Conservation (phyloP, 345 rosid species). For the Laguncularia racemosa region DNA sequence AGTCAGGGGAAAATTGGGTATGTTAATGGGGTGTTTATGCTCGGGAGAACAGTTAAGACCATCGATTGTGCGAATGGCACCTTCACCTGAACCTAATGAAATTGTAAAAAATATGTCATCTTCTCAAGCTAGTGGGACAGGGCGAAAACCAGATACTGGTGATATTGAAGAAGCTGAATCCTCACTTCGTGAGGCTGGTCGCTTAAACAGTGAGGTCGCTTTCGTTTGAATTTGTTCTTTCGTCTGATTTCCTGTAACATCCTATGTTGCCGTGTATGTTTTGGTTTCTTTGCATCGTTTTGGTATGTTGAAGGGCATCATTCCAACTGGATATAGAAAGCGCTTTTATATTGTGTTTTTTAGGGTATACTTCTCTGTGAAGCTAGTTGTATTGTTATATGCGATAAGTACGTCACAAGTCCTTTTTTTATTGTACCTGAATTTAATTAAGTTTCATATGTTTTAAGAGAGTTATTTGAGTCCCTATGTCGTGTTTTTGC, state of each 20-base stretch:
- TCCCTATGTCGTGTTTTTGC: too few relatives aligned
- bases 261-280: background rate
- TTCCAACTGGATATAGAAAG: too few relatives aligned
- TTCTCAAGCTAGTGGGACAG: constrained; percentile 27
- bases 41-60: constrained; percentile 42
- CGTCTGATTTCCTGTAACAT: background rate
- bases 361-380: too few relatives aligned
- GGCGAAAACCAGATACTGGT: constrained; percentile 39
- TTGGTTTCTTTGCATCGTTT: too few relatives aligned
- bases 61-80: constrained; percentile 26
- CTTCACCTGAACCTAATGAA: constrained; percentile 40
- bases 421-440: too few relatives aligned
- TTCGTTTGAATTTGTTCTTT: constrained; percentile 6
- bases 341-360: too few relatives aligned
- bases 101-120: constrained; percentile 28
- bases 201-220: constrained; percentile 70
- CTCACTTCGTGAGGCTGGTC: constrained; percentile 66
- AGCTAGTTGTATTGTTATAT: too few relatives aligned
- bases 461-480: too few relatives aligned
- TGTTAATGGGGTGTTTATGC: constrained; percentile 51
- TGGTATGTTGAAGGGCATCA: too few relatives aligned
- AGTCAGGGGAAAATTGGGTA: constrained; percentile 24
- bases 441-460: too few relatives aligned
- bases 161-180: constrained; percentile 84
- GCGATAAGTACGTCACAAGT: too few relatives aligned